Conservation (phyloP, 1,284 basidiomycete genomes). For the Marasmius fiardii region DNA sequence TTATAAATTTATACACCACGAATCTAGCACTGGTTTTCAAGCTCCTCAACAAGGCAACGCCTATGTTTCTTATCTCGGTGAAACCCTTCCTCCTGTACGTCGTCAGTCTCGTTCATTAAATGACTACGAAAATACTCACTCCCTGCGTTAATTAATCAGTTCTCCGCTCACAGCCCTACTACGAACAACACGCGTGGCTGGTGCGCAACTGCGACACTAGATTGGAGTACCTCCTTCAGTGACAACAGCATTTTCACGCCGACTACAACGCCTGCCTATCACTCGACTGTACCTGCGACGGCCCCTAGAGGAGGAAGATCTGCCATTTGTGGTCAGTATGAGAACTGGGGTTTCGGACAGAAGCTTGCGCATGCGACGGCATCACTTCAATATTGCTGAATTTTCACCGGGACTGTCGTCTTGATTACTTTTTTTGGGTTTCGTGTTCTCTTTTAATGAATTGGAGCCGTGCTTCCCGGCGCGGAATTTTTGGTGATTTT, state of each 20-base stretch:
- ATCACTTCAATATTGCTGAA: slow-evolving; percentile 9
- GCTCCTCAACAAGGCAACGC: not conserved
- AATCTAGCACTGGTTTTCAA: slow-evolving; percentile 7
- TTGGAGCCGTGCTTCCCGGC: not conserved
- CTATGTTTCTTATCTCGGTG: not conserved
- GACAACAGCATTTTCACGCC: not conserved
- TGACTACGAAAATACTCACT: not conserved
- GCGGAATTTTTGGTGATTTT: not conserved
- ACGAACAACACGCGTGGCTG: slow-evolving; percentile 3
- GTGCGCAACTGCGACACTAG: slow-evolving; percentile 3
- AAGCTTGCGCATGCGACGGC: slow-evolving; percentile 7
- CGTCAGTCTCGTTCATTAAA: not conserved
- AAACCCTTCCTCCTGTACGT: slow-evolving; percentile 1
- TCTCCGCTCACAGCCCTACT: not conserved
- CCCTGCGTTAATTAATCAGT: not conserved
- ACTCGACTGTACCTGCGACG: slow-evolving; percentile 5
- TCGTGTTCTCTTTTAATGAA: not conserved
- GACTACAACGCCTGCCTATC: not conserved
- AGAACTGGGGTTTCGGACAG: slow-evolving; percentile 8
- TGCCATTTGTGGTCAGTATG: not conserved
- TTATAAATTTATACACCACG: slow-evolving; percentile 22
- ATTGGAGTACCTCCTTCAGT: slow-evolving; percentile 6
- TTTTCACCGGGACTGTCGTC: not conserved
- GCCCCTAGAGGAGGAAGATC: slow-evolving; percentile 8
- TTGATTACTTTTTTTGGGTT: not conserved